Conservation (phyloP, 2,329 filamentous ascomycete species). For the Xylaria sp. region DNA sequence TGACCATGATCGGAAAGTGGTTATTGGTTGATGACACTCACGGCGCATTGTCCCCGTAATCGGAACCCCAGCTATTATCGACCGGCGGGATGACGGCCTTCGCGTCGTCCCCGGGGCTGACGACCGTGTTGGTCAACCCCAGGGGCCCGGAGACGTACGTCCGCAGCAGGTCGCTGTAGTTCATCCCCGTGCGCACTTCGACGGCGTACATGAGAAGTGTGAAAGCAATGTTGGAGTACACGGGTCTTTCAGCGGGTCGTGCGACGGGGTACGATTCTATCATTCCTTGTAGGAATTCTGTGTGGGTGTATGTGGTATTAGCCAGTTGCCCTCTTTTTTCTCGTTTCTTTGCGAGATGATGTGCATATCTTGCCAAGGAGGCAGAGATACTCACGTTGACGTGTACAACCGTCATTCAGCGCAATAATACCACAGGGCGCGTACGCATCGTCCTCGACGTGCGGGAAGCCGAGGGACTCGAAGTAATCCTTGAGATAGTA, state of each 20-base stretch:
- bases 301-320: not conserved
- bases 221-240: conserved; percentile 27
- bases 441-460: conserved; percentile 14
- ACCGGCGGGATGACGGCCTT: conserved; percentile 22
- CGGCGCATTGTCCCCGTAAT: conserved; percentile 23
- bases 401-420: conserved; percentile 14
- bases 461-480: conserved; percentile 26
- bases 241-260: conserved; percentile 14
- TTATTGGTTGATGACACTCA: not conserved
- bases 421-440: conserved; percentile 13
- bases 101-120: conserved; percentile 17
- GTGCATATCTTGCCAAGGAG: too few relatives aligned
- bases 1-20: too few relatives aligned
- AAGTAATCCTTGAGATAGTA: conserved; percentile 29
- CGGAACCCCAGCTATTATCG: conserved; percentile 19
- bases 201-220: conserved; percentile 27
- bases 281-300: conserved; percentile 25
- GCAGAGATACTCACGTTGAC: not conserved
- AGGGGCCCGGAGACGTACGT: conserved; percentile 13
- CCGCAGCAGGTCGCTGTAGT: conserved; percentile 12
- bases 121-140: conserved; percentile 2
- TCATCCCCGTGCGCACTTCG: conserved; percentile 11
- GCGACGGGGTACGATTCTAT: conserved; percentile 9
- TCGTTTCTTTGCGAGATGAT: too few relatives aligned
- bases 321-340: not conserved